These are phyloP conservation scores for Fusarium veterinarium DNA, from an alignment of 2,329 filamentous ascomycete species.

Conservation along the genomic window DNA sequence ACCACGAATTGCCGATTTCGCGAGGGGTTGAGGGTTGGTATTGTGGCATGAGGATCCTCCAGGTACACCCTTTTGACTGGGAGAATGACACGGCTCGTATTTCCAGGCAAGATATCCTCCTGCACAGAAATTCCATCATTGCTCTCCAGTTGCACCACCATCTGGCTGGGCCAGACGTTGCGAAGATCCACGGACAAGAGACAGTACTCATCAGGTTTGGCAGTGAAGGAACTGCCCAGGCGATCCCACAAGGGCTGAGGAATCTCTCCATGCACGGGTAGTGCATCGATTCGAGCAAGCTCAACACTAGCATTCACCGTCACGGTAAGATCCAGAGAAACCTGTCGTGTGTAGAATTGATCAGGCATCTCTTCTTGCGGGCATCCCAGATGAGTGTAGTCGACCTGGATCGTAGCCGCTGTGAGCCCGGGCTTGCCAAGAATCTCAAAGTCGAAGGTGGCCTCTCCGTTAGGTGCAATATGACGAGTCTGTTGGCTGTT, in stretches of 20 bases:
- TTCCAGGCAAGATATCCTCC: slow-evolving; percentile 72
- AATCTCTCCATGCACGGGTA: slow-evolving; percentile 77
- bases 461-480: slow-evolving; percentile 75
- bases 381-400: slow-evolving; percentile 85
- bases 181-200: slow-evolving; percentile 85
- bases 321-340: slow-evolving; percentile 82
- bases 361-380: slow-evolving; percentile 74
- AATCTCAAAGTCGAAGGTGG: slow-evolving; percentile 84
- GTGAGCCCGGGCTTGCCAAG: slow-evolving; percentile 88
- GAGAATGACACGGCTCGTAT: slow-evolving; percentile 79
- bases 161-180: slow-evolving; percentile 88
- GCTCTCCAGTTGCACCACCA: slow-evolving; percentile 72
- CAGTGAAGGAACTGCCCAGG: slow-evolving; percentile 49
- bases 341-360: slow-evolving; percentile 85
- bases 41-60: slow-evolving; percentile 78
- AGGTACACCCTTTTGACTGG: slow-evolving; percentile 81
- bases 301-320: slow-evolving; percentile 95
- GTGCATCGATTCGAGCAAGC: slow-evolving; percentile 80
- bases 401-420: slow-evolving; percentile 81
- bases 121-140: slow-evolving; percentile 62
- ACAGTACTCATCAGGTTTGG: slow-evolving; percentile 73
- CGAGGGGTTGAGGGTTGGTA: slow-evolving; percentile 83
- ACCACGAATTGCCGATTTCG: slow-evolving; percentile 95
- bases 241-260: slow-evolving; percentile 69
- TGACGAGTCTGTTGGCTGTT: slow-evolving; percentile 64